A percentile compares a stretch with the other conserved stretches of the same genome.
These are phyloP conservation scores for Knoxdaviesia proteae DNA, from an alignment of 2,329 filamentous ascomycete species.

Conservation along the genomic window DNA sequence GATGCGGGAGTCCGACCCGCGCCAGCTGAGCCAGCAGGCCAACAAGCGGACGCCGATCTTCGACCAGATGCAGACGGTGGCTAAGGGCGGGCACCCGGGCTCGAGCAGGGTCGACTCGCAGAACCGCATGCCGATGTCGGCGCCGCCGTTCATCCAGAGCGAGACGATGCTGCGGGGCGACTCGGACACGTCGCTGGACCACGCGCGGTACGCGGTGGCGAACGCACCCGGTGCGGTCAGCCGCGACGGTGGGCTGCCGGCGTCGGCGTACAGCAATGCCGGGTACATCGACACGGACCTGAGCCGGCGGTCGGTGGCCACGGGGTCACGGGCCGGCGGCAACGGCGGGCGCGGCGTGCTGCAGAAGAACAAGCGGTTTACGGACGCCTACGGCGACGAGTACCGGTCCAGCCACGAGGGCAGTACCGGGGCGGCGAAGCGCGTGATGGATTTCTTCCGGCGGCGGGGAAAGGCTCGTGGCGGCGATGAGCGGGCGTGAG, in stretches of 20 bases:
- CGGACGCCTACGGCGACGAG: slow-evolving; percentile 68
- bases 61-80: slow-evolving; percentile 1
- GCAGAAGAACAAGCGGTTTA: slow-evolving; percentile 76
- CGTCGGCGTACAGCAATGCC: slow-evolving; percentile 12
- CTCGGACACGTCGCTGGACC: slow-evolving; percentile 33
- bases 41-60: slow-evolving; percentile 4
- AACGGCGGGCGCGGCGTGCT: slow-evolving; percentile 34
- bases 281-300: slow-evolving; percentile 1
- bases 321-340: slow-evolving; percentile 4
- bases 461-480: slow-evolving; percentile 59
- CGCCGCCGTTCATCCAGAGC: slow-evolving; percentile 24
- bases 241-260: slow-evolving; percentile 10
- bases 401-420: slow-evolving; percentile 49
- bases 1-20: slow-evolving; percentile 19
- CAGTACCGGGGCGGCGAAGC: slow-evolving; percentile 68
- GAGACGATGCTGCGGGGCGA: slow-evolving; percentile 25
- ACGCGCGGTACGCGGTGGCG: not conserved
- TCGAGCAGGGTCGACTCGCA: slow-evolving; percentile 11
- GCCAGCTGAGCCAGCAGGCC: not conserved
- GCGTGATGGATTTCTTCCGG: slow-evolving; percentile 97
- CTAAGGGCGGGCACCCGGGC: not conserved
- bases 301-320: slow-evolving; percentile 2
- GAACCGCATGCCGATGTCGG: slow-evolving; percentile 18
- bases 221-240: slow-evolving; percentile 2
- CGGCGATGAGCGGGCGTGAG: slow-evolving; percentile 23